Evolutionary conservation across 1,284 basidiomycete species (phyloP).

Genomic region (Melampsora americana): DNA sequence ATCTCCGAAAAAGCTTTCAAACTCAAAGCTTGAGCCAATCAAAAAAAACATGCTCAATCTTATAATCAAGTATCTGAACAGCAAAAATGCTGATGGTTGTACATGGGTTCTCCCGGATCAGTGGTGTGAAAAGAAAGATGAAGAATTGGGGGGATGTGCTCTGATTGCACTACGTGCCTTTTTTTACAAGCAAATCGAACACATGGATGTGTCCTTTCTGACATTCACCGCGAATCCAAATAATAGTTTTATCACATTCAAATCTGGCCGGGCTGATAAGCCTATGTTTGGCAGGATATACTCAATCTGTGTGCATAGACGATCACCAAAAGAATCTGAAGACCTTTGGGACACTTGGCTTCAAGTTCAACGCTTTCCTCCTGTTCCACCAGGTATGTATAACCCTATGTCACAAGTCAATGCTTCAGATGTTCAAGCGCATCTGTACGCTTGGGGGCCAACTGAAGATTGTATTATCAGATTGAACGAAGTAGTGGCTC

Average conservation of each 20-base stretch:
- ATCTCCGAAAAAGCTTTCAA: neutral
- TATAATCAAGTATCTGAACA: no score
- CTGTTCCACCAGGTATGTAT: neutral
- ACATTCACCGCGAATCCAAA: neutral
- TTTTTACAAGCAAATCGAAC: neutral
- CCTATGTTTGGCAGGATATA: neutral
- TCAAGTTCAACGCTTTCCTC: neutral
- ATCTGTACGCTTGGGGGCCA: neutral
- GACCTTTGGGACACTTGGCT: neutral
- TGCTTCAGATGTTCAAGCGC: neutral
- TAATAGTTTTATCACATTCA: neutral
- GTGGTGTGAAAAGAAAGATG: no score
- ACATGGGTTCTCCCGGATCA: no score
- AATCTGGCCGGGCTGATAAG: no score
- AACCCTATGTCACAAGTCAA: neutral
- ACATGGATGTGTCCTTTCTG: neutral
- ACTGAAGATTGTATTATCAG: neutral
- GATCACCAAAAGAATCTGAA: neutral
- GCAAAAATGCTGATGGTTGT: no score
- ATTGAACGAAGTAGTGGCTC: slow-evolving; percentile 20
- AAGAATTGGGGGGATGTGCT: neutral
- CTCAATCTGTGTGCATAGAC: neutral
- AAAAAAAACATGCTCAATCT: no score
- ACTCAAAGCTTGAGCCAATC: neutral
- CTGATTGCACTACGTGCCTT: neutral